These are phyloP conservation scores for Barnettozyma salicaria DNA, from an alignment of 805 yeast genomes.

Conservation along the genomic window DNA sequence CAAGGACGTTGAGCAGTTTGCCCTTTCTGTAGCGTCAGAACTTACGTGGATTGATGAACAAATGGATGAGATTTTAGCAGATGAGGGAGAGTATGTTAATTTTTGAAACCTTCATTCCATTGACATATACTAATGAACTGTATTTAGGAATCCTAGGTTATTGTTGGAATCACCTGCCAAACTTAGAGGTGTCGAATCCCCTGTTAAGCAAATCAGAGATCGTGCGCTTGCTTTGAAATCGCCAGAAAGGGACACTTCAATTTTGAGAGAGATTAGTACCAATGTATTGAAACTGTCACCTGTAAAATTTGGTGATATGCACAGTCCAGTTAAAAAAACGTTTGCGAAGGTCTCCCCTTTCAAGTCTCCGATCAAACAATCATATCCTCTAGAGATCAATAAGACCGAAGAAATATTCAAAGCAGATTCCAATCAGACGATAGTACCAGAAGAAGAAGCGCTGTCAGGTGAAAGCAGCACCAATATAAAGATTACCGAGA, in stretches of 20 bases:
- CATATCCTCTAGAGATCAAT: not conserved
- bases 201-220: constrained; percentile 23
- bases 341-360: constrained; percentile 1
- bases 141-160: constrained; percentile 22
- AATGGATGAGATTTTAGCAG: constrained; percentile 30
- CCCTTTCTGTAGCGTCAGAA: constrained; percentile 34
- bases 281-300: constrained; percentile 21
- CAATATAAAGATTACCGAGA: not conserved
- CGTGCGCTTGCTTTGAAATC: constrained; percentile 18
- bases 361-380: not conserved
- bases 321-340: constrained; percentile 6
- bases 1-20: constrained; percentile 34
- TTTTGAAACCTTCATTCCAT: not conserved
- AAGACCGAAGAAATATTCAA: not conserved
- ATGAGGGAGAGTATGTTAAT: constrained; percentile 22
- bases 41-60: constrained; percentile 38
- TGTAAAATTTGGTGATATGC: constrained; percentile 13
- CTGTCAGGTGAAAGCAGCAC: too few relatives aligned
- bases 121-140: constrained; percentile 11
- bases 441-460: too few relatives aligned
- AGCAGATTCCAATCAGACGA: too few relatives aligned
- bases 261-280: constrained; percentile 15
- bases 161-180: constrained; percentile 25
- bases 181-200: constrained; percentile 24
- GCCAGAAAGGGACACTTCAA: constrained; percentile 8